These are phyloP conservation scores for Kockiozyma suomiensis DNA, from an alignment of 805 yeast species.

Conservation along the genomic window DNA sequence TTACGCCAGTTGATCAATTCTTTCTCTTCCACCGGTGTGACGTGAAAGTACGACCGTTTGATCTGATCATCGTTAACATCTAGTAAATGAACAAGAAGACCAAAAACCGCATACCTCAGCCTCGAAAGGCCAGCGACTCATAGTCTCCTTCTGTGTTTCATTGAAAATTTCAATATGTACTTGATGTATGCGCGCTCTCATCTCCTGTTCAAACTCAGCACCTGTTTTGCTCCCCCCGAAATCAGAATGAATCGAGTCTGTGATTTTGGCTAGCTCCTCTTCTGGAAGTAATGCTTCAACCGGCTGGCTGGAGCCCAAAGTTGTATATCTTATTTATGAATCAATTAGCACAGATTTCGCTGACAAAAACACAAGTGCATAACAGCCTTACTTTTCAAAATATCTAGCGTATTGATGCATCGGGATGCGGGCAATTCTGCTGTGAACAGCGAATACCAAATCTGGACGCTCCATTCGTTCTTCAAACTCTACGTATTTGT, in stretches of 20 bases:
- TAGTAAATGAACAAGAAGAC: neutral
- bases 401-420: conserved; percentile 84
- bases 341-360: neutral
- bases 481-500: conserved; percentile 67
- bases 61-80: conserved; percentile 41
- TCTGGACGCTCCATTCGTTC: conserved; percentile 47
- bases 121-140: conserved; percentile 73
- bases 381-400: conserved; percentile 50
- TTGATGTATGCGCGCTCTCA: conserved; percentile 49
- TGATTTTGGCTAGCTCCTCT: conserved; percentile 42
- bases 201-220: conserved; percentile 46
- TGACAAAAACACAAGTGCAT: too few relatives aligned
- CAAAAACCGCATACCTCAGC: conserved; percentile 41
- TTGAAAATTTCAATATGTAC: conserved; percentile 50
- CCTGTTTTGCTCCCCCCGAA: conserved; percentile 32
- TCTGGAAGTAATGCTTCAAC: conserved; percentile 42
- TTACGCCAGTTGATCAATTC: conserved; percentile 59
- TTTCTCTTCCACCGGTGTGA: conserved; percentile 49
- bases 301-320: conserved; percentile 41
- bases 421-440: conserved; percentile 53
- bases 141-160: conserved; percentile 55
- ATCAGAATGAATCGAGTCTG: conserved; percentile 12
- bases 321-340: conserved; percentile 34
- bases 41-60: conserved; percentile 58
- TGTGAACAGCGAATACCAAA: conserved; percentile 50